Evolutionary conservation across 2,329 filamentous ascomycete species (phyloP).

Genomic region (Kalaharituber pfeilii): DNA sequence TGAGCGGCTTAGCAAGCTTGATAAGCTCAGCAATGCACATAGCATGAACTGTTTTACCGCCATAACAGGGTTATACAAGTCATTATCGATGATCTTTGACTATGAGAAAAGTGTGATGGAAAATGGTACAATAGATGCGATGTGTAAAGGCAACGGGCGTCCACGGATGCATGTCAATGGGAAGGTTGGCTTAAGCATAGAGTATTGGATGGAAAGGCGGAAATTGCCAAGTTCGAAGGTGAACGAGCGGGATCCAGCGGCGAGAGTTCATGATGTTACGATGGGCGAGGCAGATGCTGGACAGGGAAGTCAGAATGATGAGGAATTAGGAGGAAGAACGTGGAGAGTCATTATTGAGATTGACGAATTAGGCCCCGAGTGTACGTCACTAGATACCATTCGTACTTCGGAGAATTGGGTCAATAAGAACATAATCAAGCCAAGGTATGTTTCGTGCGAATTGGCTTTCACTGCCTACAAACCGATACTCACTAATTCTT

Average conservation of each 20-base stretch:
- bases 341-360: conserved; percentile 51
- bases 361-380: conserved; percentile 30
- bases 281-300: conserved; percentile 5
- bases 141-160: conserved; percentile 52
- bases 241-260: not conserved
- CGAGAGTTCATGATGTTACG: not conserved
- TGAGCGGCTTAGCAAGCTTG: conserved; percentile 48
- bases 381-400: conserved; percentile 40
- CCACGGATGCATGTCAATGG: conserved; percentile 53
- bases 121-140: conserved; percentile 39
- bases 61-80: conserved; percentile 53
- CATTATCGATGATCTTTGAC: conserved; percentile 49
- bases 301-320: conserved; percentile 27
- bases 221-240: conserved; percentile 26
- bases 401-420: conserved; percentile 61
- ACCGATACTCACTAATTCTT: not conserved
- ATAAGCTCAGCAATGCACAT: conserved; percentile 51
- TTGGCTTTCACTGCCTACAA: not conserved
- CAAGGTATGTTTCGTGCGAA: conserved; percentile 16
- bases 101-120: conserved; percentile 48
- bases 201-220: conserved; percentile 57
- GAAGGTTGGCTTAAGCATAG: conserved; percentile 50
- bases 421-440: conserved; percentile 46
- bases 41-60: conserved; percentile 63
- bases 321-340: conserved; percentile 33